Percentiles rank a stretch among this genome's conserved stretches.
These are phyloP conservation scores for Eucalyptus pauciflora DNA, from an alignment of 345 rosid genomes.

Conservation along the genomic window DNA sequence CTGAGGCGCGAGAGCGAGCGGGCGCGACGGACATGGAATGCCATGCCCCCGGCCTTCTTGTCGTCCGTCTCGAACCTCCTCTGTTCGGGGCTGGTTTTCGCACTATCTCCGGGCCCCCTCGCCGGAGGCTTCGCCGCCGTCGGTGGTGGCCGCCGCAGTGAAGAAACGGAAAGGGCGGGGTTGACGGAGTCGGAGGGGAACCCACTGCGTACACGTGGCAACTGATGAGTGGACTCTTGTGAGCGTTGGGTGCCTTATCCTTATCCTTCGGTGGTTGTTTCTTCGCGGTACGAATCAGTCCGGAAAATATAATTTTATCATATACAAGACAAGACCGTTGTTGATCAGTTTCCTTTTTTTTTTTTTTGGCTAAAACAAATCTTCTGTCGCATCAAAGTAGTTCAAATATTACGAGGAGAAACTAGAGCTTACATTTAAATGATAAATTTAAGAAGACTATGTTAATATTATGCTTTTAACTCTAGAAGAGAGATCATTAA, in stretches of 20 bases:
- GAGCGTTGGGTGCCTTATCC: neutral
- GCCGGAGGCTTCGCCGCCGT: neutral
- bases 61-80: neutral
- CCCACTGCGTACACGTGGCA: neutral
- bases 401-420: too few species aligned
- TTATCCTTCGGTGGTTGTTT: neutral
- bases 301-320: too few species aligned
- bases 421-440: too few species aligned
- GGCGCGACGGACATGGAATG: too few species aligned
- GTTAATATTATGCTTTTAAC: too few species aligned
- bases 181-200: neutral
- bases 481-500: too few species aligned
- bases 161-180: neutral
- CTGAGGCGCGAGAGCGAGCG: too few species aligned
- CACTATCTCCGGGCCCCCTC: neutral
- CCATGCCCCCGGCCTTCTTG: too few species aligned
- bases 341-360: neutral
- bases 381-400: too few species aligned
- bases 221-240: neutral
- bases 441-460: too few species aligned
- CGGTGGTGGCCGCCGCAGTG: neutral
- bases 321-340: neutral
- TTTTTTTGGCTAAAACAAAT: too few species aligned
- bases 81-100: constrained; percentile 29
- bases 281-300: neutral